Percentiles rank a stretch among this genome's conserved stretches.
These are phyloP conservation scores for Trametes elegans DNA, from an alignment of 768 basidiomycete genomes.

Conservation along the genomic window DNA sequence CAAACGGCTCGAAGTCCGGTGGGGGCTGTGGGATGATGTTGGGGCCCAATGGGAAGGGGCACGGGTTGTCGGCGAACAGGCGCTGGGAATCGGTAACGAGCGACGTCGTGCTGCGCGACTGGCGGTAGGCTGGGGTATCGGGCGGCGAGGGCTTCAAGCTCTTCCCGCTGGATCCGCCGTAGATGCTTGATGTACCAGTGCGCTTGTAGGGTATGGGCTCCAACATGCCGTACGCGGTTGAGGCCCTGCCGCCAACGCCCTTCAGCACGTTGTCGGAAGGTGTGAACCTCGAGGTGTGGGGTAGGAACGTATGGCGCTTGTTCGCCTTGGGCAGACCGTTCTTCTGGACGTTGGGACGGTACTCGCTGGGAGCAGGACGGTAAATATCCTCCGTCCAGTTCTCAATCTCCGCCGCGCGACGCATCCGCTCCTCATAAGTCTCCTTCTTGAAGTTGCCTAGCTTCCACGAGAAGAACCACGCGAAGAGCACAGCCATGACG, in stretches of 20 bases:
- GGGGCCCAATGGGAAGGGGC: constrained; percentile 86
- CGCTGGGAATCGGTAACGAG: constrained; percentile 51
- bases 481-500: constrained; percentile 93
- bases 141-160: constrained; percentile 63
- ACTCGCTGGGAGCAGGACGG: constrained; percentile 84
- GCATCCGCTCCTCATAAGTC: constrained; percentile 89
- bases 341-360: constrained; percentile 86
- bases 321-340: constrained; percentile 56
- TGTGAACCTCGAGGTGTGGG: constrained; percentile 73
- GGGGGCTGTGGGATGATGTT: constrained; percentile 93
- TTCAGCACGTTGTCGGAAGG: constrained; percentile 62
- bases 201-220: constrained; percentile 64
- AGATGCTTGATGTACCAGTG: constrained; percentile 36
- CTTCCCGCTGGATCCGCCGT: constrained; percentile 29
- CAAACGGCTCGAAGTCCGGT: constrained; percentile 90
- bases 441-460: constrained; percentile 92
- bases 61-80: constrained; percentile 60
- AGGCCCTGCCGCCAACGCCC: constrained; percentile 45
- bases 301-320: constrained; percentile 59
- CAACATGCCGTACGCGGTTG: constrained; percentile 65
- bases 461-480: constrained; percentile 98
- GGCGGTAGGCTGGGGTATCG: constrained; percentile 65
- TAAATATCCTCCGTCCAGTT: constrained; percentile 97
- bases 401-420: constrained; percentile 87
- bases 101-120: constrained; percentile 82